These are phyloP conservation scores for Annulohypoxylon nitens DNA, from an alignment of 495 filamentous ascomycete species.

Conservation along the genomic window DNA sequence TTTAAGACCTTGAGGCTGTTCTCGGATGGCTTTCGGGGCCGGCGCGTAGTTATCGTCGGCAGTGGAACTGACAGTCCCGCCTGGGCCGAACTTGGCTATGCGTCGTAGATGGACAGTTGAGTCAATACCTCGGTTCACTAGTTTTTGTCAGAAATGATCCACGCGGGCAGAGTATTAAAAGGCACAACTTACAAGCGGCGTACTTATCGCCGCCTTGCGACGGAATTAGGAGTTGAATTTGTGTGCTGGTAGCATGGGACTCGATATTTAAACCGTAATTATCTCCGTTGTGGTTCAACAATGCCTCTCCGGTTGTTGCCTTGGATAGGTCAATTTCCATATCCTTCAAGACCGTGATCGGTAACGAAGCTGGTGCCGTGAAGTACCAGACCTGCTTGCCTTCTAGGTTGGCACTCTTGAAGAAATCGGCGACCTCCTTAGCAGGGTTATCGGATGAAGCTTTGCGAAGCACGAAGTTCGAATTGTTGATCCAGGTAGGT, in stretches of 20 bases:
- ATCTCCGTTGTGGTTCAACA: conserved; percentile 58
- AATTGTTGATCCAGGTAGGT: conserved; percentile 43
- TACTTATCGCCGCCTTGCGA: conserved; percentile 58
- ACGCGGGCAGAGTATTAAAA: not conserved
- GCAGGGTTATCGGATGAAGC: conserved; percentile 51
- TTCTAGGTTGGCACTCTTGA: conserved; percentile 58
- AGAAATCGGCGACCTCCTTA: conserved; percentile 52
- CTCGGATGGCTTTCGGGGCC: conserved; percentile 50
- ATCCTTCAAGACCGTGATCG: conserved; percentile 63
- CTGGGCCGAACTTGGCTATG: conserved; percentile 56
- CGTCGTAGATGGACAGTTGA: conserved; percentile 59
- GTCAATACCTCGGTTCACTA: conserved; percentile 57
- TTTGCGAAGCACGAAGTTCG: conserved; percentile 54
- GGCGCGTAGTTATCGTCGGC: conserved; percentile 44
- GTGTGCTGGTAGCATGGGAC: conserved; percentile 51
- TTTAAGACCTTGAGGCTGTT: conserved; percentile 62
- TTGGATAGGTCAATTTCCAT: conserved; percentile 58
- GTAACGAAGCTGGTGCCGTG: conserved; percentile 61
- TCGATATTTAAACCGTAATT: conserved; percentile 57
- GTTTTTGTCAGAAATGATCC: conserved; percentile 24
- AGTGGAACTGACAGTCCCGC: conserved; percentile 41
- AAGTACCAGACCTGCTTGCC: conserved; percentile 68
- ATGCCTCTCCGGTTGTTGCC: conserved; percentile 51
- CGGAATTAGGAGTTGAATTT: conserved; percentile 61
- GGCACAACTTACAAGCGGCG: conserved; percentile 51